Base-by-base conservation (phyloP, 163 green algal genomes). In the Chloromonas sp. region DNA sequence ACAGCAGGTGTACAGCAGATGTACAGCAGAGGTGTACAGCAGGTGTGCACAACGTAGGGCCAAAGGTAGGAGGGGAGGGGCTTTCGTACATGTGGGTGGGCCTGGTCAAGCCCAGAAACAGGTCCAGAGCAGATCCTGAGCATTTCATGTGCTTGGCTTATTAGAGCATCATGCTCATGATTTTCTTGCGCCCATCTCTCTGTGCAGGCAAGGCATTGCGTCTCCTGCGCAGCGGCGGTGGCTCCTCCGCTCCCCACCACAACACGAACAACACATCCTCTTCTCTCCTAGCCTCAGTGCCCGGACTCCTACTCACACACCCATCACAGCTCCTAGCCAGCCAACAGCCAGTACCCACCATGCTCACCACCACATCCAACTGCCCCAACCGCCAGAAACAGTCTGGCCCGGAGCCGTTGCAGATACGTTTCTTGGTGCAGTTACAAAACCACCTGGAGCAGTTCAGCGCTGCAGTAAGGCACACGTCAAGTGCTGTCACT, bases 131-230 rank as follows among this genome's bases (percentile, higher is more conserved):
- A 36, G 36, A 36, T 36, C 36, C 36, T 36, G 36, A 36, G 36
- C 36, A 36, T 36, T 36, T 36, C 36, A 36, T 36, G 36, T 36
- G 36, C 36, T 36, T 36, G 36, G 36, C 36, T 36, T 36, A 36
- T 36, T 36, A 36, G 36, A 36, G 36, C 36, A 36, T 36, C 36
- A 36, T 36, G 36, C 36, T 36, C 36, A 36, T 36, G 36, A 36
- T 36, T 36, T 36, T 36, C 36, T 36, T 36, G 36, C 36, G 36
- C 36, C 36, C 36, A 36, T 36, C 36, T 2, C 2, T n/a, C 2
- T 76, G 5, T 76, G 78, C 83, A 86, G 83, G 83, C 78, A 86
- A 86, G 61, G 82, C 83, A 5, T 15, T 86, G 61, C 77, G 83
- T 1, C 76, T 86, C 61, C 70, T 86, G 57, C 82, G 76, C 58